Evolutionary conservation across 2,329 filamentous ascomycete genomes (phyloP).

Genomic region (Ascochyta rabiei): DNA sequence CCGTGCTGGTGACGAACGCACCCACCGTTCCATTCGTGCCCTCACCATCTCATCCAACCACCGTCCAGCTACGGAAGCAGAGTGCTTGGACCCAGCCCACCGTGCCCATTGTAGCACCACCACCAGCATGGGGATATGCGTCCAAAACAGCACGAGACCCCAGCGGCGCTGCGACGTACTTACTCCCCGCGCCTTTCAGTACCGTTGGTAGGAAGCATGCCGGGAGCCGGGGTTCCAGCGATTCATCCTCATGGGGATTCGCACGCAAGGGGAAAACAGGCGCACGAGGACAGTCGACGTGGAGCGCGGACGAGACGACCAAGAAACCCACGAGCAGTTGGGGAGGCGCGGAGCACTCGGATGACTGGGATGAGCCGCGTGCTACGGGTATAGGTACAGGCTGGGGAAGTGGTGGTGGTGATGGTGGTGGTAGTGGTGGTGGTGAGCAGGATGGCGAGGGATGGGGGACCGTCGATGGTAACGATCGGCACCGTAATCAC

Average conservation of each 20-base stretch:
- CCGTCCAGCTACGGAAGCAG: neutral
- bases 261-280: neutral
- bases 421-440: too few species aligned
- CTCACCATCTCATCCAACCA: neutral
- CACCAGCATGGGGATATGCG: slow-evolving; percentile 11
- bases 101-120: neutral
- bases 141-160: slow-evolving; percentile 3
- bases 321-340: too few species aligned
- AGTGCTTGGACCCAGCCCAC: neutral
- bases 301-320: neutral
- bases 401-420: too few species aligned
- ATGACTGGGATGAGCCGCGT: too few species aligned
- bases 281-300: neutral
- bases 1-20: slow-evolving; percentile 12
- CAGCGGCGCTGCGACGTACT: neutral
- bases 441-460: neutral
- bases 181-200: slow-evolving; percentile 17
- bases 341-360: too few species aligned
- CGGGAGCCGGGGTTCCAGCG: neutral
- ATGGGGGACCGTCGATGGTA: neutral
- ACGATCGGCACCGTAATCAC: too few species aligned
- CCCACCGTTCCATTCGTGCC: neutral
- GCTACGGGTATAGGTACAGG: too few species aligned
- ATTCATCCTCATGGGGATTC: slow-evolving; percentile 15
- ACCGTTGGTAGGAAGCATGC: neutral